These are phyloP conservation scores for Phenoliferia sp. DNA, from an alignment of 1,284 basidiomycete genomes.

Conservation along the genomic window DNA sequence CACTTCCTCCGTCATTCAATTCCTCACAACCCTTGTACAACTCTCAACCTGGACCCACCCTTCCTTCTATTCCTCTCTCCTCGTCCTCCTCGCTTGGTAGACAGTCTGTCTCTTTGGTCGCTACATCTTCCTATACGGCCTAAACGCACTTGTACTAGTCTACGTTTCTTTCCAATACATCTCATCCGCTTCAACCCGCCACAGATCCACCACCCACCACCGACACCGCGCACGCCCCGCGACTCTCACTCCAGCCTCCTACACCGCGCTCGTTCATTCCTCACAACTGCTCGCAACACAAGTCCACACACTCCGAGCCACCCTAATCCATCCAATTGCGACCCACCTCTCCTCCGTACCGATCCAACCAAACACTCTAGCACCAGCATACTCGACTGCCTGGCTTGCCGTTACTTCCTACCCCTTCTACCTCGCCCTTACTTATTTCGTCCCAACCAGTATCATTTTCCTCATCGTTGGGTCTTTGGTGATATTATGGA, in stretches of 20 bases:
- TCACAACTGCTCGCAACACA: slow-evolving; percentile 26
- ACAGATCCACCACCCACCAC: background rate
- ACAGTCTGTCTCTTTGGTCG: slow-evolving; percentile 33
- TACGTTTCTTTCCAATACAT: slow-evolving; percentile 19
- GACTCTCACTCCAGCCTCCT: slow-evolving; percentile 31
- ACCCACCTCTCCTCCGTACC: slow-evolving; percentile 21
- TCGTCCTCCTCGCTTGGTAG: slow-evolving; percentile 34
- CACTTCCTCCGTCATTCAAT: slow-evolving; percentile 29
- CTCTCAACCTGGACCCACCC: slow-evolving; percentile 35
- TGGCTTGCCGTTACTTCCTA: slow-evolving; percentile 34
- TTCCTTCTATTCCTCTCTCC: slow-evolving; percentile 29
- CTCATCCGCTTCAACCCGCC: background rate
- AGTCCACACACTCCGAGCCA: slow-evolving; percentile 22
- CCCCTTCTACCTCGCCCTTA: slow-evolving; percentile 34
- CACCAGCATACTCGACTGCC: slow-evolving; percentile 26
- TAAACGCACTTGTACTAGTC: slow-evolving; percentile 27
- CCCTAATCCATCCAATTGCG: slow-evolving; percentile 25
- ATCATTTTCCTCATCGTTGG: slow-evolving; percentile 31
- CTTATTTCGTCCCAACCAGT: slow-evolving; percentile 27
- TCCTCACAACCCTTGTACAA: slow-evolving; percentile 23
- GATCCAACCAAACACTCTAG: slow-evolving; percentile 7
- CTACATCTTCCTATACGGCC: slow-evolving; percentile 26
- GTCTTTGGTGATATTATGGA: slow-evolving; percentile 32
- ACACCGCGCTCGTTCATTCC: slow-evolving; percentile 28
- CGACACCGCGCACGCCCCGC: slow-evolving; percentile 8